phyloP scores from a whole-genome alignment of 768 basidiomycete species.

The Epithele typhae region DNA sequence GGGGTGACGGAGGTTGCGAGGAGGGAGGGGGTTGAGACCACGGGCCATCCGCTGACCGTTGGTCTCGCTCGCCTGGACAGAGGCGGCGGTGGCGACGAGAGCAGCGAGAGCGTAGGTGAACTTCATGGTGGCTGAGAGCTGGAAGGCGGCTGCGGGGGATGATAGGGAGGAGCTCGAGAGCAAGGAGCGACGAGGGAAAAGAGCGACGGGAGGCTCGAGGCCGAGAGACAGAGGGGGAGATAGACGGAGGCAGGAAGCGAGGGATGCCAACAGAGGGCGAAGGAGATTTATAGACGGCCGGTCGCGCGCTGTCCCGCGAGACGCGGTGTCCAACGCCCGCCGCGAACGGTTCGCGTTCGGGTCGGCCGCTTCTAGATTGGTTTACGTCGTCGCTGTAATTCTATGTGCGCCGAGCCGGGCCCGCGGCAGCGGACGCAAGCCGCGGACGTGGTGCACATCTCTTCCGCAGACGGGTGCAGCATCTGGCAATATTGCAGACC shows the following conservation, averaged over 20 bases:
- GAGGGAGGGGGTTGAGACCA: conserved; percentile 11
- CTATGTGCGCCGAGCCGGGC: no score
- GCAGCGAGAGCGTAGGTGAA: conserved; percentile 12
- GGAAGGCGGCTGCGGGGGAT: conserved; percentile 1
- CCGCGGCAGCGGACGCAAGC: no score
- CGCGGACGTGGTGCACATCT: no score
- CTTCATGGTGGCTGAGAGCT: conserved; percentile 9
- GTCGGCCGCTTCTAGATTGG: no score
- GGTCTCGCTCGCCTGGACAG: conserved; percentile 11
- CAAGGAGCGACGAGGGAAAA: conserved; percentile 1
- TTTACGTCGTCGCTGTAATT: no score
- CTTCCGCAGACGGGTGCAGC: no score
- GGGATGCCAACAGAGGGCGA: not conserved
- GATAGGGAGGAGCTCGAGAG: not conserved
- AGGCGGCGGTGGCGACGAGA: conserved; percentile 11
- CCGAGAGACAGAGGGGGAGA: not conserved
- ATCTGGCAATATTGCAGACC: no score
- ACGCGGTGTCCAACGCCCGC: no score
- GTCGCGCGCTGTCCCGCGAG: no score
- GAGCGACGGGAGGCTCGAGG: conserved; percentile 7
- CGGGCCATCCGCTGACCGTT: conserved; percentile 13
- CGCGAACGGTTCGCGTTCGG: no score
- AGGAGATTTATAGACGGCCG: conserved; percentile 1
- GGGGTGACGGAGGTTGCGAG: conserved; percentile 6
- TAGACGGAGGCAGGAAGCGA: conserved; percentile 5